These are phyloP conservation scores for Ophiostoma sp. DNA, from an alignment of 2,329 filamentous ascomycete genomes.

Conservation along the genomic window DNA sequence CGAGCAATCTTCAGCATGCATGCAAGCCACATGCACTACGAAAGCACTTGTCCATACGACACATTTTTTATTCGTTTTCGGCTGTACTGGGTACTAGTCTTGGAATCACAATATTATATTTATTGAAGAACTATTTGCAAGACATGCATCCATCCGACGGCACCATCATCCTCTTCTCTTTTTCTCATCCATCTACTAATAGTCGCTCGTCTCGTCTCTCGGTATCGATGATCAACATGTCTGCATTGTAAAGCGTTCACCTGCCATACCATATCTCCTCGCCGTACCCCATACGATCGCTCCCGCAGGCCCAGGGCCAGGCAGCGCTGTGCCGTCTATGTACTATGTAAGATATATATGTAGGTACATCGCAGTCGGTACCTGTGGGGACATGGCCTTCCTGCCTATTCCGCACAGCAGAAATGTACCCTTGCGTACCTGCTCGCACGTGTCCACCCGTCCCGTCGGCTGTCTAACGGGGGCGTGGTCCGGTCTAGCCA, in stretches of 20 bases:
- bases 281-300: slow-evolving; percentile 6
- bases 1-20: background rate
- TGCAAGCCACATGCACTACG: background rate
- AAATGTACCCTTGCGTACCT: background rate
- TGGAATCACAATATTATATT: too few species aligned
- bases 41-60: background rate
- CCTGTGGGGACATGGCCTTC: background rate
- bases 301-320: slow-evolving; percentile 13
- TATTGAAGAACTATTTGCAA: too few species aligned
- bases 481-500: slow-evolving; percentile 22
- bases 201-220: too few species aligned
- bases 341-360: too few species aligned
- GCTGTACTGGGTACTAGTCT: background rate
- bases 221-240: background rate
- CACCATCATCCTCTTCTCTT: too few species aligned
- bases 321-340: slow-evolving; percentile 13
- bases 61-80: background rate
- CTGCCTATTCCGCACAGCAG: slow-evolving; percentile 13
- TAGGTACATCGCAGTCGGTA: background rate
- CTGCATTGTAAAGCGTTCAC: background rate
- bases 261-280: background rate
- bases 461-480: slow-evolving; percentile 25
- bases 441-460: slow-evolving; percentile 26
- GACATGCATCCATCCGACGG: too few species aligned
- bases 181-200: too few species aligned